A percentile compares a stretch with the other conserved stretches of the same genome.
Evolutionary conservation across 352 stramenopile species (phyloP).

Genomic region (Pilasporangium apinafurcum): DNA sequence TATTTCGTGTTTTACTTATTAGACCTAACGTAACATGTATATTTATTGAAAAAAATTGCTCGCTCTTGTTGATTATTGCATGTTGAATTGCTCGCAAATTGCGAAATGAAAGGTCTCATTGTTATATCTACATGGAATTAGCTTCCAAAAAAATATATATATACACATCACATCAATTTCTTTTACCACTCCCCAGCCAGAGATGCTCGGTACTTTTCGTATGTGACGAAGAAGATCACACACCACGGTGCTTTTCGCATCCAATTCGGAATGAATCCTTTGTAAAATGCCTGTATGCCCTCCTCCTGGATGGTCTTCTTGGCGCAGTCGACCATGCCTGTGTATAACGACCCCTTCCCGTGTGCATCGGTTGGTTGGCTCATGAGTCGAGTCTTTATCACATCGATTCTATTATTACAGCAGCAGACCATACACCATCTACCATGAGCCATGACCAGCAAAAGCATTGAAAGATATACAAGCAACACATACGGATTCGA

Average conservation of each 20-base stretch:
- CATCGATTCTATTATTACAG: constrained; percentile 74
- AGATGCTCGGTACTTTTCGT: constrained; percentile 66
- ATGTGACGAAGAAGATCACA: constrained; percentile 84
- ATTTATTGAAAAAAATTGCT: constrained; percentile 20
- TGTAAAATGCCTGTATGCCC: constrained; percentile 72
- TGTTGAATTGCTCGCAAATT: background rate
- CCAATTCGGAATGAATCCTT: constrained; percentile 84
- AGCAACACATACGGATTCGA: constrained; percentile 55
- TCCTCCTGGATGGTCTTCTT: constrained; percentile 63
- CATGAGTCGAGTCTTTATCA: constrained; percentile 84
- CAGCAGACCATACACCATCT: no score
- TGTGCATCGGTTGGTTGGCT: constrained; percentile 56
- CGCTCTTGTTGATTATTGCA: constrained; percentile 27
- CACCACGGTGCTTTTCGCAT: constrained; percentile 85
- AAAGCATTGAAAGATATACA: background rate
- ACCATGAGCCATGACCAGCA: no score
- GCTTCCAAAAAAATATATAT: no score
- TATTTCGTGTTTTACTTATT: no score
- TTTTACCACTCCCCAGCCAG: constrained; percentile 25
- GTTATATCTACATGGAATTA: no score
- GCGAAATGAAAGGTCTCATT: no score
- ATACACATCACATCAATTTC: no score
- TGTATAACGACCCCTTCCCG: constrained; percentile 53
- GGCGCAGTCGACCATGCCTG: constrained; percentile 65
- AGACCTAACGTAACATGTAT: no score